Conservation (phyloP, 352 stramenopile species). For the Elongisporangium anandrum region DNA sequence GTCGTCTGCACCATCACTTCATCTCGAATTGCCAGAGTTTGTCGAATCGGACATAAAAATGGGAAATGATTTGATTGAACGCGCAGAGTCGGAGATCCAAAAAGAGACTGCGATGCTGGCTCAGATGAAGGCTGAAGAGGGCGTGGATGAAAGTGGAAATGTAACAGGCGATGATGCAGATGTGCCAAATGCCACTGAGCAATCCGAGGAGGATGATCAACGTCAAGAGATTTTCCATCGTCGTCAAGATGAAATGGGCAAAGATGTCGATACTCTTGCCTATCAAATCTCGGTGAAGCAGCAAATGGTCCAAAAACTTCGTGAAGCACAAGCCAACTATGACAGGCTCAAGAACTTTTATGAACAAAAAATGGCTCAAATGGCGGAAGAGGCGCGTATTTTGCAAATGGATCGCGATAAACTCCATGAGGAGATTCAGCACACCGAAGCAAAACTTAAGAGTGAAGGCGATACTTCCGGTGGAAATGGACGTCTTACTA, state of each 20-base stretch:
- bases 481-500: slow-evolving; percentile 50
- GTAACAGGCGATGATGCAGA: slow-evolving; percentile 32
- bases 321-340: slow-evolving; percentile 77
- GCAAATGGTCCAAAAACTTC: slow-evolving; percentile 77
- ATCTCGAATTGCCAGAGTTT: slow-evolving; percentile 34
- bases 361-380: slow-evolving; percentile 79
- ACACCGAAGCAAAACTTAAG: slow-evolving; percentile 60
- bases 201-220: slow-evolving; percentile 62
- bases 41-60: slow-evolving; percentile 47
- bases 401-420: slow-evolving; percentile 65
- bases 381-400: slow-evolving; percentile 66
- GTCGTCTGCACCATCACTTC: slow-evolving; percentile 12
- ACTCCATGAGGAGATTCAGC: slow-evolving; percentile 73
- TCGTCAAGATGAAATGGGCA: slow-evolving; percentile 70
- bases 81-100: slow-evolving; percentile 76
- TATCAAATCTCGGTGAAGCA: slow-evolving; percentile 87
- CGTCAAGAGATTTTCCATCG: slow-evolving; percentile 81
- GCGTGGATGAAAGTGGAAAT: slow-evolving; percentile 28
- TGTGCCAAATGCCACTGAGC: slow-evolving; percentile 30
- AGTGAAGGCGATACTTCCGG: slow-evolving; percentile 46
- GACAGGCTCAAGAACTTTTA: slow-evolving; percentile 81
- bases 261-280: slow-evolving; percentile 73
- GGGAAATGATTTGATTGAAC: slow-evolving; percentile 58
- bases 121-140: slow-evolving; percentile 56
- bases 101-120: slow-evolving; percentile 71